Conservation (phyloP, 2,329 filamentous ascomycete genomes). For the Colletotrichum zoysiae region DNA sequence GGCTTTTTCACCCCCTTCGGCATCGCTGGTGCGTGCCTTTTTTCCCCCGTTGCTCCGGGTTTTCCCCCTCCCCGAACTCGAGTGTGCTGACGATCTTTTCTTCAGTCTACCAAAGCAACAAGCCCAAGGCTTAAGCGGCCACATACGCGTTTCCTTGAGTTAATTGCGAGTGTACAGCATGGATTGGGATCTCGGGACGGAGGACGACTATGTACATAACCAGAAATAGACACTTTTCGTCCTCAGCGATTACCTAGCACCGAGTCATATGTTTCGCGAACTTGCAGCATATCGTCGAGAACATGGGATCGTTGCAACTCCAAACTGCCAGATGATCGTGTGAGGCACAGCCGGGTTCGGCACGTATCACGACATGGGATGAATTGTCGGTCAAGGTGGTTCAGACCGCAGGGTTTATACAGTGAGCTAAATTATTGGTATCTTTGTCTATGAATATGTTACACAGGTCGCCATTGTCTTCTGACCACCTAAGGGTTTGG, state of each 20-base stretch:
- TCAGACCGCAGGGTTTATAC: too few species aligned
- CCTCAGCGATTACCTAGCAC: constrained; percentile 18
- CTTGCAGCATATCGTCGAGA: not conserved
- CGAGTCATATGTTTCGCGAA: not conserved
- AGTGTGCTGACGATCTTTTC: constrained; percentile 43
- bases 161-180: constrained; percentile 39
- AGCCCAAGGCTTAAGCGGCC: constrained; percentile 56
- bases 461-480: constrained; percentile 14
- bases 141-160: constrained; percentile 29
- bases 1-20: constrained; percentile 74
- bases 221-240: constrained; percentile 50
- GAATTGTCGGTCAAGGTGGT: too few species aligned
- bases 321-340: not conserved
- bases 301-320: not conserved
- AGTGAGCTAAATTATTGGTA: constrained; percentile 35
- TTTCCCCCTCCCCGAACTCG: not conserved
- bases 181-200: constrained; percentile 43
- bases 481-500: constrained; percentile 7
- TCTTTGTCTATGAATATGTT: constrained; percentile 34
- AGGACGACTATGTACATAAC: constrained; percentile 50
- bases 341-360: not conserved
- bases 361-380: not conserved
- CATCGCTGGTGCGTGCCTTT: constrained; percentile 68
- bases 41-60: not conserved
- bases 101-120: constrained; percentile 65